Base-by-base conservation (phyloP, 495 filamentous ascomycete genomes). In the Lophium mytilinum region DNA sequence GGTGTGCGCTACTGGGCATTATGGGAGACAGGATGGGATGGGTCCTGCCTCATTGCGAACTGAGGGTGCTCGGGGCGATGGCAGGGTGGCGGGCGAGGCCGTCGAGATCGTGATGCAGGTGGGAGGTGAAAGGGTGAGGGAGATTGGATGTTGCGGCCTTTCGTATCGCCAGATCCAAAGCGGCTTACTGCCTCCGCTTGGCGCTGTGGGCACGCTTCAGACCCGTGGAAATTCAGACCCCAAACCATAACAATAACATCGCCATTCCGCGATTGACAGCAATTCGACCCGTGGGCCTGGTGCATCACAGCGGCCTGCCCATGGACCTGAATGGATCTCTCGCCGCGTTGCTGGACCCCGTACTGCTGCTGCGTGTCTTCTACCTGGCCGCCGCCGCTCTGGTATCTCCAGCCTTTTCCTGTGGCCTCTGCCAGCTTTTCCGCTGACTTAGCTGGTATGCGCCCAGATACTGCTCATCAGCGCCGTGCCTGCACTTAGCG, bases 381-480 rank as follows among this genome's bases (percentile, higher is more conserved):
- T 65, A 58, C 36, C 54, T 65, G 58, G 62, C 51, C 51, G 69
- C 75, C 58, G 69, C 75, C 53, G 76, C 72, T 64, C 75, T 73
- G 64, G 78, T 81, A 77, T 45, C 48, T 33, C 37, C 45, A 30
- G 19, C 45, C 15, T 14, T 33, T 7, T 53, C 48, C 37, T 30
- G 6, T 30, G 24, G 24, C 24, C 24, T 30, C 24, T 30, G 24
- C 24, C 24, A 2, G 24, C 24, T 30, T 30, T 6, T 30, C 33
- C 9, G 24, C 11, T 52, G 18, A 63, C 56, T 58, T 17, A 63
- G 56, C 48, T 61, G 60, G 63, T 55, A 57, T 37, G 53, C 37
- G 60, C 40, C 41, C 68, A 85, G 82, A 75, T 81, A n/a, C 57
- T 84, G 21, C 66, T 79, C 24, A 69, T 80, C 48, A 76, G 73